Conservation (phyloP, 371 early-diverging fungal species). For the Syncephalastrum contaminatum region DNA sequence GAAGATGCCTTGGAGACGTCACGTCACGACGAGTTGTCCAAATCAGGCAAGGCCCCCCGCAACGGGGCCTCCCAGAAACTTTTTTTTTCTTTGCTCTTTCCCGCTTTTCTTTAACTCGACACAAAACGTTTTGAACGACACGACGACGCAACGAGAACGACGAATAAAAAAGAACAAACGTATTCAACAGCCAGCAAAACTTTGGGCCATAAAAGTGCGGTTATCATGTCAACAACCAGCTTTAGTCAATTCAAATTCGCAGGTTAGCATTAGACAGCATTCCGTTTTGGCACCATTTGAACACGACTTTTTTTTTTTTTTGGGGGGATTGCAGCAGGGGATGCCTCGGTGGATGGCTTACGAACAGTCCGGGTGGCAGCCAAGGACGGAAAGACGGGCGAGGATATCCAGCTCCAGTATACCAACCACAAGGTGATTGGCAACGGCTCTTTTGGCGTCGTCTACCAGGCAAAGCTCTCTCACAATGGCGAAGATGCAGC, state of each 20-base stretch:
- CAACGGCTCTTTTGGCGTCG: conserved; percentile 96
- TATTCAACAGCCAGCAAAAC: no score
- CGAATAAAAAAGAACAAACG: no score
- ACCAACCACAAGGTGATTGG: conserved; percentile 89
- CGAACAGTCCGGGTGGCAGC: conserved; percentile 50
- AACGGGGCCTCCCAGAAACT: no score
- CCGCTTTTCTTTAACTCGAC: no score
- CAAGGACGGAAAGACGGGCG: conserved; percentile 82
- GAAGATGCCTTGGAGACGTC: no score
- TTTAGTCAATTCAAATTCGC: conserved; percentile 16
- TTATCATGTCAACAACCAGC: conserved; percentile 14
- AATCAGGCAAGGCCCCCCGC: no score
- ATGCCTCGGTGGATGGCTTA: conserved; percentile 6
- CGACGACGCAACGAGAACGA: no score
- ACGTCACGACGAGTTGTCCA: no score
- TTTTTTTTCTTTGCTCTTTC: no score
- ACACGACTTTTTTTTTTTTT: neutral
- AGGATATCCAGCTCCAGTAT: conserved; percentile 81
- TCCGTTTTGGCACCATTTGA: neutral
- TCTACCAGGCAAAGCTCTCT: conserved; percentile 86
- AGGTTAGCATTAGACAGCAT: conserved; percentile 4
- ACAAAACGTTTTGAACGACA: no score
- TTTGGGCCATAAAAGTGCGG: no score
- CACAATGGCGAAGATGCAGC: conserved; percentile 78
- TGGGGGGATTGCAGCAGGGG: conserved; percentile 6